Evolutionary conservation across 345 rosid species (phyloP), one percentile per base, ranked within the genome.

Genomic region (Eucalyptus curtisii): DNA sequence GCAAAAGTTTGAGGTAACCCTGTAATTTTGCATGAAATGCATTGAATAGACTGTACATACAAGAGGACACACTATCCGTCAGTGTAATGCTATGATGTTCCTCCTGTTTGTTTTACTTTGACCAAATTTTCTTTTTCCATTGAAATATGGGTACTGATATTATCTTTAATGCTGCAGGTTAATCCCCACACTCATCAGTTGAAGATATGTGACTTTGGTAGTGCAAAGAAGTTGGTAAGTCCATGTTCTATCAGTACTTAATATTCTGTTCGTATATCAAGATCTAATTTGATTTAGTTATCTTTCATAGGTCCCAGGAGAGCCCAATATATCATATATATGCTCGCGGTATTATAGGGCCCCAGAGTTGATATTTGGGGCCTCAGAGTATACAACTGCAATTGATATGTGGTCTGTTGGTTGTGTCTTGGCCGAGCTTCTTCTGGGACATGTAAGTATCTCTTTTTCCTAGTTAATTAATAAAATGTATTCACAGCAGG

Each of bases 381-480:
- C 99, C 16, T 93, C 99, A n/a, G 97, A 96, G 57, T 98, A 98
- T 92, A 97, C 99, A 68, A 94, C 93, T 93, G 99, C 99, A 84
- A 97, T 98, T 90, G 99, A 98, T 92, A 94, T 97, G 94, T 98
- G 99, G 99, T 98, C 99, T 37, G 96, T 90, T 90, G 99, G 99
- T 85, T 97, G 99, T 90, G 99, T 98, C 87, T 89, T 98, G 94
- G 97, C 99, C 31, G 99, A 98, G 91, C 98, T 97, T 89, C 95
- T 98, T 88, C 97, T 97, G 88, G 99, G 99, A 88, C 98, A 93
- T 90, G 99, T 97, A 84, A 91, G 93, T 87, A 52, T 68, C 13
- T 81, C 22, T 49, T 52, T 76, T 53, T 31, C 57, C 42, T 31
- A n/a, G 2, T 49, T 84, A 84, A 27, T 14, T 49, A 37, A 47